phyloP scores from a whole-genome alignment of 495 filamentous ascomycete species.

The Glarea lozoyensis region DNA sequence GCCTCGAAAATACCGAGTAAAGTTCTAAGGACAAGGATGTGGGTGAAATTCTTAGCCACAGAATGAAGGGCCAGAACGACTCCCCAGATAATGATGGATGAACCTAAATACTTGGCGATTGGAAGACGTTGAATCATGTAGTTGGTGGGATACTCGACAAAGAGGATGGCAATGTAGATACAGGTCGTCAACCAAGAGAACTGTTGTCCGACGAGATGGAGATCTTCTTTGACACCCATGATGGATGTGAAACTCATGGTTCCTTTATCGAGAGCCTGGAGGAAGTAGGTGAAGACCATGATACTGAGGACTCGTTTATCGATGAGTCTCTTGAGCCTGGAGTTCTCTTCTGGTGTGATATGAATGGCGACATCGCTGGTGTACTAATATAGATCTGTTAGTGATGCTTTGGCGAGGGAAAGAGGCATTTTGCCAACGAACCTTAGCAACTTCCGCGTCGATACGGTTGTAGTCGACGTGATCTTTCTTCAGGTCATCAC shows the following conservation, averaged over 20 bases:
- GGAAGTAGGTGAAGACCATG: constrained; percentile 43
- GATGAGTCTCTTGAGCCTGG: constrained; percentile 33
- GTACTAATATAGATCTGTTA: constrained; percentile 32
- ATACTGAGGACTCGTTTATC: constrained; percentile 31
- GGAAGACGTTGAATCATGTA: constrained; percentile 50
- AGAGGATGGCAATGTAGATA: constrained; percentile 59
- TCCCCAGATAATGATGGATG: constrained; percentile 54
- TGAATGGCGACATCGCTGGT: constrained; percentile 32
- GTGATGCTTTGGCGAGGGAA: neutral
- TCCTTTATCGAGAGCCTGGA: constrained; percentile 52
- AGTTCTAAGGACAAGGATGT: constrained; percentile 48
- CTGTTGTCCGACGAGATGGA: constrained; percentile 35
- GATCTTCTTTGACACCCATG: constrained; percentile 44
- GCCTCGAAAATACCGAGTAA: constrained; percentile 56
- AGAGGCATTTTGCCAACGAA: constrained; percentile 9
- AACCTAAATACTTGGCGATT: constrained; percentile 49
- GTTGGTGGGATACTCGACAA: constrained; percentile 56
- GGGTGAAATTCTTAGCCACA: constrained; percentile 30
- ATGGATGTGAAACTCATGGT: constrained; percentile 48
- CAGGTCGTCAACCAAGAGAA: constrained; percentile 48
- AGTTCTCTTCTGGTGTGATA: constrained; percentile 38
- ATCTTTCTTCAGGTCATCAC: constrained; percentile 5
- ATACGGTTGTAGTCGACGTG: constrained; percentile 14
- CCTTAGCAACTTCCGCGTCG: constrained; percentile 18
- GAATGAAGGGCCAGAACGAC: constrained; percentile 44